These are phyloP conservation scores for Osmanthus fragrans DNA, from an alignment of 257 asterid species.

Conservation along the genomic window DNA sequence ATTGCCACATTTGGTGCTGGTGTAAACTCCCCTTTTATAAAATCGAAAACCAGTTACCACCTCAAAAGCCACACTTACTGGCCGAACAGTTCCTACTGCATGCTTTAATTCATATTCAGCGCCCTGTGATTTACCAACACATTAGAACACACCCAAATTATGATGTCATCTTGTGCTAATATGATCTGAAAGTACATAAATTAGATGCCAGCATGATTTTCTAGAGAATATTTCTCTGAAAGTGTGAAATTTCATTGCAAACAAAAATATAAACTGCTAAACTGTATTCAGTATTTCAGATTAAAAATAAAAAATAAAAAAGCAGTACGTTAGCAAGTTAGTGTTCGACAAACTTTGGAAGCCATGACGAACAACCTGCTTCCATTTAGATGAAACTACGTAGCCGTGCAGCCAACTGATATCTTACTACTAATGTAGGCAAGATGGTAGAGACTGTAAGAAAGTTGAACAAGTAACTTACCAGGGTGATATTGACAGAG, in stretches of 20 bases:
- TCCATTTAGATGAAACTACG: background rate
- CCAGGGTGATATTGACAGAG: slow-evolving; percentile 91
- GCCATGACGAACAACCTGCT: background rate
- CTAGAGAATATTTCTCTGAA: background rate
- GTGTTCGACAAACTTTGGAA: background rate
- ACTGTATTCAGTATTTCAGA: background rate
- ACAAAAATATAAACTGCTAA: background rate
- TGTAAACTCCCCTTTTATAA: slow-evolving; percentile 68
- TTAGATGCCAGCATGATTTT: background rate
- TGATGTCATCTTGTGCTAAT: background rate
- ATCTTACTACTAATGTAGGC: background rate
- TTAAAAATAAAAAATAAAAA: background rate
- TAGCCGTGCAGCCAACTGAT: background rate
- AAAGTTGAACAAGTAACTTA: slow-evolving; percentile 34
- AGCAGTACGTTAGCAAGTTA: background rate
- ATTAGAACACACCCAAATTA: slow-evolving; percentile 5
- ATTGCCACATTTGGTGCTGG: slow-evolving; percentile 65
- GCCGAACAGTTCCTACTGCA: slow-evolving; percentile 77
- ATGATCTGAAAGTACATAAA: background rate
- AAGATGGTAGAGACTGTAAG: background rate
- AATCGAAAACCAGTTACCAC: slow-evolving; percentile 54
- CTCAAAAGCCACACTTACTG: slow-evolving; percentile 91
- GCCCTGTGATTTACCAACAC: slow-evolving; percentile 47
- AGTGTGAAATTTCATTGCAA: slow-evolving; percentile 8
- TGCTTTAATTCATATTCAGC: slow-evolving; percentile 88